phyloP scores from a whole-genome alignment of 1,139 yeast species.

The Debaryomyces sp. region DNA sequence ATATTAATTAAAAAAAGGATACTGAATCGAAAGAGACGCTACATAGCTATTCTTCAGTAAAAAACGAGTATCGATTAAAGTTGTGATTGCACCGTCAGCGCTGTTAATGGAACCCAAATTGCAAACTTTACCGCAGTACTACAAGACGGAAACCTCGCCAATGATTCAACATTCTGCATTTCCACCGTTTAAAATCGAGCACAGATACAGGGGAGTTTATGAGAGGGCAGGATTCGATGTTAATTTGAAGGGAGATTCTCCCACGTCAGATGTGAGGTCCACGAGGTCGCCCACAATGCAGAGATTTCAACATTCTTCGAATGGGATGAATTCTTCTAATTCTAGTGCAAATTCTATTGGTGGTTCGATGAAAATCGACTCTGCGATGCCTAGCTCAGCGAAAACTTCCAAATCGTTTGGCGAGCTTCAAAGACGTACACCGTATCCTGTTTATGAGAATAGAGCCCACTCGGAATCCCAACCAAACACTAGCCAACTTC shows the following conservation, averaged over 20 bases:
- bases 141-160: conserved; percentile 34
- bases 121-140: conserved; percentile 30
- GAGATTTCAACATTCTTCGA: conserved; percentile 3
- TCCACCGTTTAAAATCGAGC: conserved; percentile 61
- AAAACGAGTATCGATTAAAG: not conserved
- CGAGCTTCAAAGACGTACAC: not conserved
- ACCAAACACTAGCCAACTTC: not conserved
- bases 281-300: not conserved
- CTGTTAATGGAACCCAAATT: conserved; percentile 13
- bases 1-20: not conserved
- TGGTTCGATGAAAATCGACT: not conserved
- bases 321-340: not conserved
- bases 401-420: conserved; percentile 1
- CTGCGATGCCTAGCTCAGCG: not conserved
- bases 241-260: conserved; percentile 22
- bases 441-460: conserved; percentile 2
- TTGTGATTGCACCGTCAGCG: not conserved
- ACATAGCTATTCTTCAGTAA: not conserved
- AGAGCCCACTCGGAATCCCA: not conserved
- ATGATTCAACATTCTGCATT: conserved; percentile 49
- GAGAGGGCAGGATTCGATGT: conserved; percentile 72
- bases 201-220: conserved; percentile 59
- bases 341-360: not conserved
- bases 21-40: not conserved
- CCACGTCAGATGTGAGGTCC: conserved; percentile 4